Evolutionary conservation across 371 early-diverging fungal genomes (phyloP).

Genomic region (Nematocida sp.): DNA sequence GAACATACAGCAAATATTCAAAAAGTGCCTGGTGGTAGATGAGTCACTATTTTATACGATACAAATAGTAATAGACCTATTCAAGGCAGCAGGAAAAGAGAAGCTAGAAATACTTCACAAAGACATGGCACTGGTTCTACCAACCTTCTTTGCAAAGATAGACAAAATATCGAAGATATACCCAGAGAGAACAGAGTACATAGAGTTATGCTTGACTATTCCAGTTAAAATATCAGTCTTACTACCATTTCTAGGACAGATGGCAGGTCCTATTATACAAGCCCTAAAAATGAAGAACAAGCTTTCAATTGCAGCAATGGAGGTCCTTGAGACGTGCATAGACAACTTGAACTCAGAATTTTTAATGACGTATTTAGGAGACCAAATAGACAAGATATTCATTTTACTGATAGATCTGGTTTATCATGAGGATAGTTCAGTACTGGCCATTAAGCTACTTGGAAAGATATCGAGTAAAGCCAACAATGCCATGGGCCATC

Average conservation of each 20-base stretch:
- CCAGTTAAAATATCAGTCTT: conserved; percentile 86
- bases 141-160: conserved; percentile 28
- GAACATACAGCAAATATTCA: conserved; percentile 12
- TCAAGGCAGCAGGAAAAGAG: conserved; percentile 36
- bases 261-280: conserved; percentile 86
- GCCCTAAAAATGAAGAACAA: conserved; percentile 81
- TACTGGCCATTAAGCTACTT: conserved; percentile 50
- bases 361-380: conserved; percentile 63
- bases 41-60: conserved; percentile 28
- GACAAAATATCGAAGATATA: conserved; percentile 54
- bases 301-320: conserved; percentile 80
- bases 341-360: conserved; percentile 91
- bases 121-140: conserved; percentile 44
- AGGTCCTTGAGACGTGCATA: conserved; percentile 88
- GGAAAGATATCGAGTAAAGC: conserved; percentile 46
- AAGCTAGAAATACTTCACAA: conserved; percentile 47
- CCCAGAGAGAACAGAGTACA: conserved; percentile 73
- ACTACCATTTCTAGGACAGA: conserved; percentile 78
- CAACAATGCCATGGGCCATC: neutral
- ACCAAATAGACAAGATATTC: conserved; percentile 23
- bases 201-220: conserved; percentile 78
- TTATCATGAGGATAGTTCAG: conserved; percentile 39
- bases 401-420: conserved; percentile 25
- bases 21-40: conserved; percentile 18
- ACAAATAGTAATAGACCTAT: conserved; percentile 43